Conservation (phyloP, 345 rosid species). For the Citrus mangshanensis region DNA sequence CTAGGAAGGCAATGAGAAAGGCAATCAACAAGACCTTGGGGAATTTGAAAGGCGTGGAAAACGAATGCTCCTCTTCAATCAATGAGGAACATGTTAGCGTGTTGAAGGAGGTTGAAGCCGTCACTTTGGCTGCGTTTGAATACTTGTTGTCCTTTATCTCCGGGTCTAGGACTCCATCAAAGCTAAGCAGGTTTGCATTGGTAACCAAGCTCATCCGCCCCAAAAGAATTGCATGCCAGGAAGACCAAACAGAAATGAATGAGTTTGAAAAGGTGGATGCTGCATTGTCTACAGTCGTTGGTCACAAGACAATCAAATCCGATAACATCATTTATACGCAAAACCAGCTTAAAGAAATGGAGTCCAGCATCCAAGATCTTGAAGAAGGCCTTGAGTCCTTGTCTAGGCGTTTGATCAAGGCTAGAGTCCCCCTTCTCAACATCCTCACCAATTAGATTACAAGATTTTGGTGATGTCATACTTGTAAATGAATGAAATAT, state of each 20-base stretch:
- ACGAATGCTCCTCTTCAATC: conserved; percentile 5
- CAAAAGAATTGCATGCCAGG: conserved; percentile 20
- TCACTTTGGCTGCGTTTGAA: conserved; percentile 25
- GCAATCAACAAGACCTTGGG: conserved; percentile 37
- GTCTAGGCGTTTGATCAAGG: conserved; percentile 37
- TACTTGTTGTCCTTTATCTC: conserved; percentile 41
- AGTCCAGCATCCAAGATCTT: conserved; percentile 45
- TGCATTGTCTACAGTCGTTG: conserved; percentile 4
- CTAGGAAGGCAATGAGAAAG: conserved; percentile 41
- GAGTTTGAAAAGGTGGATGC: conserved; percentile 36
- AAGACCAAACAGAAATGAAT: conserved; percentile 19
- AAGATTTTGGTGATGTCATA: background rate
- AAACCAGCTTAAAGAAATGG: conserved; percentile 24
- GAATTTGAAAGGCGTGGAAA: conserved; percentile 25
- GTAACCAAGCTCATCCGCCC: conserved; percentile 36
- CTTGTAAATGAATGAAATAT: background rate
- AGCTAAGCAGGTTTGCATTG: conserved; percentile 24
- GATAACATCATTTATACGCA: conserved; percentile 18
- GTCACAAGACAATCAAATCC: background rate
- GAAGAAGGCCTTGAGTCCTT: conserved; percentile 42
- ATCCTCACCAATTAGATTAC: conserved; percentile 22
- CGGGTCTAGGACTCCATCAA: conserved; percentile 27
- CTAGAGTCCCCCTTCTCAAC: conserved; percentile 42
- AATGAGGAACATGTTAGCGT: conserved; percentile 10
- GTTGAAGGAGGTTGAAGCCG: conserved; percentile 33